Evolutionary conservation across 2,329 filamentous ascomycete genomes (phyloP).

Genomic region (Alternaria angustiovoidea): DNA sequence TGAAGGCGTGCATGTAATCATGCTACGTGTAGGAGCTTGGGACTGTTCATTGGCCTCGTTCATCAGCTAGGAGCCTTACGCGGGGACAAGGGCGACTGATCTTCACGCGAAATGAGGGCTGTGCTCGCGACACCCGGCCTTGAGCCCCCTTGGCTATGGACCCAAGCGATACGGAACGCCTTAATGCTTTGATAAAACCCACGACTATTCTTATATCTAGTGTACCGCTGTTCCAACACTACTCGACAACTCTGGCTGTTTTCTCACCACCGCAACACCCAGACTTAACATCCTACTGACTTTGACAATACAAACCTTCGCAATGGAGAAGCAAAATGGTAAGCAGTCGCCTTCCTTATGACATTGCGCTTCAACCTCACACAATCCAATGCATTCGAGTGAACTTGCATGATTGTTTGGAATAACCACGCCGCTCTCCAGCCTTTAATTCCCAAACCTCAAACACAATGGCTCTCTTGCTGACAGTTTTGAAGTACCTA

Average conservation of each 20-base stretch:
- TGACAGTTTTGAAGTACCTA: slow-evolving; percentile 42
- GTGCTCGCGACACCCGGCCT: slow-evolving; percentile 24
- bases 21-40: slow-evolving; percentile 7
- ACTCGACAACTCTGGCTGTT: not conserved
- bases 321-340: slow-evolving; percentile 50
- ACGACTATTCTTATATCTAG: not conserved
- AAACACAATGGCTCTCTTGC: not conserved
- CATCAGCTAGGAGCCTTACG: slow-evolving; percentile 9
- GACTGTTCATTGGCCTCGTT: slow-evolving; percentile 16
- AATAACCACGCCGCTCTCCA: not conserved
- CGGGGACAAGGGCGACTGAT: slow-evolving; percentile 15
- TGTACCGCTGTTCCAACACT: not conserved
- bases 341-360: slow-evolving; percentile 17
- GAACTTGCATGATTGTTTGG: not conserved
- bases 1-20: slow-evolving; percentile 7
- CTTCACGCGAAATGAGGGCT: slow-evolving; percentile 26
- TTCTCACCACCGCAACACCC: not conserved
- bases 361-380: not conserved
- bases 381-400: not conserved
- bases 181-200: slow-evolving; percentile 19
- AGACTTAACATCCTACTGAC: not conserved
- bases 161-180: slow-evolving; percentile 24
- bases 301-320: slow-evolving; percentile 8
- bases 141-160: slow-evolving; percentile 18
- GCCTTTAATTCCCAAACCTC: not conserved